Base-by-base conservation (phyloP, 2,329 filamentous ascomycete genomes). In the Aspergillus sp. region DNA sequence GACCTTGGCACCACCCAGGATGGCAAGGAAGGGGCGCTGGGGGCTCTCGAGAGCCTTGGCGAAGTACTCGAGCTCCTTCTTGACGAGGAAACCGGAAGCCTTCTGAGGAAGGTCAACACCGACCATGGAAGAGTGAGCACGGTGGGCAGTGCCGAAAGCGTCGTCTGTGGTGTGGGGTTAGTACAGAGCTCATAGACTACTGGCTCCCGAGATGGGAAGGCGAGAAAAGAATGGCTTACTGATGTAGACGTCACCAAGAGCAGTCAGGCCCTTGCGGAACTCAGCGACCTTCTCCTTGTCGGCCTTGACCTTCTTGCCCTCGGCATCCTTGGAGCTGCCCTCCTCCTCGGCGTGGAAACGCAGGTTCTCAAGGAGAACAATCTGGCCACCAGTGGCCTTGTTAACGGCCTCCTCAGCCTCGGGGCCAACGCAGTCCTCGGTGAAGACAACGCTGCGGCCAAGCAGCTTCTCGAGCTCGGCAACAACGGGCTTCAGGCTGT, bases 31-130 rank as follows among this genome's bases (percentile, higher is more conserved):
- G 63, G 95, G 95, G 59, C 94, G 89, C 83, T 96, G 85, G 64
- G 95, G 95, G 71, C 86, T 88, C 84, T 99, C 95, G 63, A 99
- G 90, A 41, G 92, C 95, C 84, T 97, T 87, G 67, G 95, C 95
- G 77, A 99, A 99, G 88, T 99, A 99, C 77, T 99, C 95, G 65
- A 99, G 90, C 82, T 99, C 95, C 86, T 98, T 99, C 90, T 99
- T 99, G 85, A 99, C 92, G 74, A 99, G 88, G 88, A 97, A 99
- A 65, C 95, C 95, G 59, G 94, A 91, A 8, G 95, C 95, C 85
- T 96, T 97, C 80, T 98, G 92, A 70, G 94, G 93, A 52, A 99
- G 89, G 68, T 97, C 88, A 66, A 97, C 86, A 73, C 95, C 95
- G 72, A 99, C 95, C 95, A 99, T 99, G 79, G 94, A 98, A 80